Percentiles rank a stretch among this genome's conserved stretches.
phyloP scores from a whole-genome alignment of 202 grass and related monocot genomes.

The Musa balbisiana region DNA sequence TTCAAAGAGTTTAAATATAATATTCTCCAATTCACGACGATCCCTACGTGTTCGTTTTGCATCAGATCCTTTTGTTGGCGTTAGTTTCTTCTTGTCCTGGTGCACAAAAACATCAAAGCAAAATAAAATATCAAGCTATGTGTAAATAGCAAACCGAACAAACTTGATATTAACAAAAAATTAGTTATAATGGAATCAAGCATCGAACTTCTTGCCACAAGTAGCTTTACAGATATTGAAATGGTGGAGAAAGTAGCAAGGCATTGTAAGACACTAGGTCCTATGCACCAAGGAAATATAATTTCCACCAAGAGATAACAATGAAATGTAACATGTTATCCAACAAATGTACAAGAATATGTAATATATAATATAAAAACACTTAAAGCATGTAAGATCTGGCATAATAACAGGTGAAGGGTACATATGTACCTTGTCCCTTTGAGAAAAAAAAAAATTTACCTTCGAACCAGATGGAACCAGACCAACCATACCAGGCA shows the following conservation, averaged over 20 bases:
- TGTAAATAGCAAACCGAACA: background rate
- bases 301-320: too few species aligned
- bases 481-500: conserved; percentile 82
- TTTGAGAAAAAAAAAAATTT: background rate
- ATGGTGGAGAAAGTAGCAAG: background rate
- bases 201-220: background rate
- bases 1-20: conserved; percentile 95
- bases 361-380: background rate
- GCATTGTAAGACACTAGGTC: background rate
- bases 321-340: background rate
- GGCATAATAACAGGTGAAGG: background rate
- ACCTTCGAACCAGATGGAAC: conserved; percentile 76
- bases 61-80: conserved; percentile 64
- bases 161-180: background rate
- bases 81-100: conserved; percentile 77
- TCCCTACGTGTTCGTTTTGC: conserved; percentile 83
- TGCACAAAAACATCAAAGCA: conserved; percentile 5
- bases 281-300: too few species aligned
- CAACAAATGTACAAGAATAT: background rate
- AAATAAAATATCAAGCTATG: background rate
- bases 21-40: conserved; percentile 75
- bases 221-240: background rate
- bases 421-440: background rate
- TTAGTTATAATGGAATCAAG: background rate
- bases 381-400: background rate